These are phyloP conservation scores for Aurinia saxatilis DNA, from an alignment of 345 rosid genomes.

Conservation along the genomic window DNA sequence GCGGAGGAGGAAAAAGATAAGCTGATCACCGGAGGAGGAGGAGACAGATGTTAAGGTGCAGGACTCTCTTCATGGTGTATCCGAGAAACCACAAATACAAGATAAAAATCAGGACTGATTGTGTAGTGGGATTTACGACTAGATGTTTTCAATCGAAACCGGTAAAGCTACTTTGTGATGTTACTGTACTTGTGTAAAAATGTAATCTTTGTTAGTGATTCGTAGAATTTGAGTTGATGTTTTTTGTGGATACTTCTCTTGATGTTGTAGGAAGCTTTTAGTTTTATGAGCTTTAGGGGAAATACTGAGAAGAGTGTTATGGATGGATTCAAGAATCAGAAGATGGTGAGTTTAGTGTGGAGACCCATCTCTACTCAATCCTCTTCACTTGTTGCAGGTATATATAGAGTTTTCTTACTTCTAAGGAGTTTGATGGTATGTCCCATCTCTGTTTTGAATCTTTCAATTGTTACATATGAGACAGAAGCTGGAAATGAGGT, in stretches of 20 bases:
- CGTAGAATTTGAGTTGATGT: not conserved
- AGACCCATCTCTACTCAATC: constrained; percentile 48
- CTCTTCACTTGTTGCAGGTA: constrained; percentile 40
- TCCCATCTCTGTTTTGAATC: not conserved
- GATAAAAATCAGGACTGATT: constrained; percentile 37
- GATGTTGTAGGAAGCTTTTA: constrained; percentile 29
- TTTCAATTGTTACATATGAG: constrained; percentile 6
- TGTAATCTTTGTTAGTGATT: not conserved
- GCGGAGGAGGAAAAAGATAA: not conserved
- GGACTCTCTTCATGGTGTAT: constrained; percentile 17
- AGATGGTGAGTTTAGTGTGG: constrained; percentile 39
- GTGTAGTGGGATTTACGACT: constrained; percentile 31
- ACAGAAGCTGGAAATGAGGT: constrained; percentile 35
- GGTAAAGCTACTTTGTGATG: constrained; percentile 19
- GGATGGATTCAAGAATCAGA: constrained; percentile 35
- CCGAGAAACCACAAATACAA: not conserved
- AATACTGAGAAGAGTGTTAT: constrained; percentile 12
- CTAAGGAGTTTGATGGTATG: not conserved
- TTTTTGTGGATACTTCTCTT: too few species aligned
- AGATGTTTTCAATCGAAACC: constrained; percentile 27
- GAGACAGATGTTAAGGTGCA: constrained; percentile 16
- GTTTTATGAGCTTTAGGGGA: constrained; percentile 26
- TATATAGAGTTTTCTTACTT: not conserved
- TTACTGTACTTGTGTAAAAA: not conserved
- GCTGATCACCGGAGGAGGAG: constrained; percentile 7